Conservation (phyloP, 108 stramenopile species). For the Halocafeteria seosinensis region DNA sequence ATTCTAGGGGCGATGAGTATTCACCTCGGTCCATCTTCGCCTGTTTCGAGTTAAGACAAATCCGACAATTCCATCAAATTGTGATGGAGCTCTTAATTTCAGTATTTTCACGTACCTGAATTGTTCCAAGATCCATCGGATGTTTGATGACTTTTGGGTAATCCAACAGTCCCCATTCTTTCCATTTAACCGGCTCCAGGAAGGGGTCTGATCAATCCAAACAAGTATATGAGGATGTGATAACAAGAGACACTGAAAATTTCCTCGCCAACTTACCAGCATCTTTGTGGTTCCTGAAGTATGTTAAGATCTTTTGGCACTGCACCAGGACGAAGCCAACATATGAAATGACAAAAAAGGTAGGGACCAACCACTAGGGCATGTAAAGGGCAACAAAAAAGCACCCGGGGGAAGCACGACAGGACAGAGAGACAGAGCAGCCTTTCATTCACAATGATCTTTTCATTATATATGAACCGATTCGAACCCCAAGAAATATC, state of each 20-base stretch:
- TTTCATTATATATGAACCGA: too few species aligned
- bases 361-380: too few species aligned
- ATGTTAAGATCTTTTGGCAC: not conserved
- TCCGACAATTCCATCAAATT: not conserved
- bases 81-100: too few species aligned
- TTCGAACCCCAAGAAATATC: too few species aligned
- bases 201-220: constrained; percentile 11
- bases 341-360: not conserved
- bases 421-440: too few species aligned
- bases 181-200: constrained; percentile 22
- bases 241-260: too few species aligned
- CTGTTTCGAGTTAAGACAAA: not conserved
- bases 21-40: not conserved
- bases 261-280: not conserved
- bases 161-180: constrained; percentile 19
- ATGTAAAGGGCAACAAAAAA: too few species aligned
- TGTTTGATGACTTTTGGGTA: constrained; percentile 29
- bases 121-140: constrained; percentile 29
- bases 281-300: not conserved
- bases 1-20: not conserved
- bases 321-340: not conserved
- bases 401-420: too few species aligned
- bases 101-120: constrained; percentile 1
- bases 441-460: too few species aligned
- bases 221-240: too few species aligned